Conservation (phyloP, 176 grass and related monocot genomes). For the Dactylis glomerata region DNA sequence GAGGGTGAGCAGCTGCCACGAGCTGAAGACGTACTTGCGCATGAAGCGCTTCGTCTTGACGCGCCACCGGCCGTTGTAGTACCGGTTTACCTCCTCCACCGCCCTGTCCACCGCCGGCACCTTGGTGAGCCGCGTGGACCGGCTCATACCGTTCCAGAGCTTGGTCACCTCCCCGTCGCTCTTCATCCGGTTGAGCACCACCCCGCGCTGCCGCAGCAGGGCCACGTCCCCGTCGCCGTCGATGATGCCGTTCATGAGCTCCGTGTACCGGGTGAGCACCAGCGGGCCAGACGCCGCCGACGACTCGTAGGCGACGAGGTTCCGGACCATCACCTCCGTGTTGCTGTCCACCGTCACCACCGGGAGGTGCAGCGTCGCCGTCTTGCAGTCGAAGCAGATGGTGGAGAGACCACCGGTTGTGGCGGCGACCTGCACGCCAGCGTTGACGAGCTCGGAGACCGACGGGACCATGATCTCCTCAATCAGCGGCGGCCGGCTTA, state of each 20-base stretch:
- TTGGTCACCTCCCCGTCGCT: constrained; percentile 61
- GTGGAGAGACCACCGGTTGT: constrained; percentile 54
- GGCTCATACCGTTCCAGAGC: constrained; percentile 77
- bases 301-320: constrained; percentile 83
- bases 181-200: constrained; percentile 85
- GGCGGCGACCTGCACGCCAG: constrained; percentile 56
- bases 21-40: constrained; percentile 81
- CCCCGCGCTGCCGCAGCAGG: constrained; percentile 48
- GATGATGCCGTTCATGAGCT: constrained; percentile 94
- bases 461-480: constrained; percentile 97
- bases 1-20: constrained; percentile 90
- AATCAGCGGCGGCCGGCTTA: constrained; percentile 56
- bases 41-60: constrained; percentile 75
- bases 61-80: constrained; percentile 62
- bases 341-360: constrained; percentile 57
- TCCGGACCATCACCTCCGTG: constrained; percentile 67
- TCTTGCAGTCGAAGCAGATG: constrained; percentile 57
- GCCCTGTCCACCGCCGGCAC: constrained; percentile 58
- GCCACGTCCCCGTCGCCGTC: constrained; percentile 73
- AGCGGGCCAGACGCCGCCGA: constrained; percentile 54
- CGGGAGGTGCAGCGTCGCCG: constrained; percentile 60
- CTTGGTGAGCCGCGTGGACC: constrained; percentile 66
- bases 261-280: constrained; percentile 68
- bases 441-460: constrained; percentile 48
- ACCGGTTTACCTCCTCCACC: constrained; percentile 71